Evolutionary conservation across 2,329 filamentous ascomycete species (phyloP), one percentile per base, ranked within the genome.

Genomic region (Madurella mycetomatis): DNA sequence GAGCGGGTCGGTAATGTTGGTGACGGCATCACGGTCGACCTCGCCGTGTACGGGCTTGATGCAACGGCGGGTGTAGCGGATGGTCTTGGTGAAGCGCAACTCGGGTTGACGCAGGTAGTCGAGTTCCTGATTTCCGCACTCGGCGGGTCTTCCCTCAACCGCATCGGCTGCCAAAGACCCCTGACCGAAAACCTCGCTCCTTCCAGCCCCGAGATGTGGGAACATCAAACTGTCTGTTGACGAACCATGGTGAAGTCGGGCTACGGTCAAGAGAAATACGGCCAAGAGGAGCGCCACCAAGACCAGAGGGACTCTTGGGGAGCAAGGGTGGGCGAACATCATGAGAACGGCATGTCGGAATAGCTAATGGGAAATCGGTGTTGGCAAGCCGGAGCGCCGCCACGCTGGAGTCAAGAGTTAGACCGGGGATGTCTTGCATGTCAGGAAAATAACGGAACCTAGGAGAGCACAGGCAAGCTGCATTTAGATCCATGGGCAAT

Each of bases 41-140:
- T 65, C 60, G 17, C 61, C 67, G 41, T 68, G 64, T 5, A 66
- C 53, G 7, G 74, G 72, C 30, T 69, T 69, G 56, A 80, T 68
- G 57, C 76, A 78, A 30, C 73, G 72, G 15, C 73, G 72, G 15
- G 71, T 70, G 62, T 76, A 79, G 39, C 71, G 56, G 42, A 80
- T 67, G 17, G 69, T 68, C 44, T 72, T 67, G 12, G 73, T 74
- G 39, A 80, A 62, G 19, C 57, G 62, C 17, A 71, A 61, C 15
- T 68, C 64, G 25, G 50, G 39, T 17, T 53, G 51, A 30, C 62
- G 62, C 34, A 67, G 56, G 47, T 60, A 60, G n/a, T 59, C 56
- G 30, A 65, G 42, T 13, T 52, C 48, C 3, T 32, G 34, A 12
- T 9, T 34, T 53, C 56, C 52, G 40, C 18, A 41, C 17, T 47